A percentile compares a stretch with the other conserved stretches of the same genome.
Evolutionary conservation across 148 eudicot species (phyloP).

Genomic region (Simmondsia chinensis): DNA sequence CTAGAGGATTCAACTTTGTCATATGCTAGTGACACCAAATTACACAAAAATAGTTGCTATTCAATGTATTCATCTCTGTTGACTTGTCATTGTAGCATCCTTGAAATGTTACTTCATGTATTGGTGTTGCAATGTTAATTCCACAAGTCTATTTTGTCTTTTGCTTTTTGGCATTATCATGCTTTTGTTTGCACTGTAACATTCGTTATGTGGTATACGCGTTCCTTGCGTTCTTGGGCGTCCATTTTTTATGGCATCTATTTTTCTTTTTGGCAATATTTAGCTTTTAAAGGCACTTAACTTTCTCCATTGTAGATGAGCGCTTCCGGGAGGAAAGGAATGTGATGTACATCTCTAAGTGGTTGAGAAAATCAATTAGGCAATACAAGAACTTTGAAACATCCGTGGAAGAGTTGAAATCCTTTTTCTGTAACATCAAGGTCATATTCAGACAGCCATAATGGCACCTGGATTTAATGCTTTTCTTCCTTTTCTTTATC

Average conservation of each 20-base stretch:
- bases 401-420: conserved; percentile 47
- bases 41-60: no score
- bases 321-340: conserved; percentile 74
- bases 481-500: background rate
- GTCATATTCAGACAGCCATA: conserved; percentile 16
- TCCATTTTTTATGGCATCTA: no score
- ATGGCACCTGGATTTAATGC: background rate
- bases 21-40: no score
- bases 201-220: no score
- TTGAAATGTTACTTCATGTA: conserved; percentile 5
- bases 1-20: no score
- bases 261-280: background rate
- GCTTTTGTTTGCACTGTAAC: no score
- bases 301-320: conserved; percentile 48
- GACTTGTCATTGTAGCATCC: no score
- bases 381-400: conserved; percentile 50
- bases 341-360: conserved; percentile 65
- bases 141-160: no score
- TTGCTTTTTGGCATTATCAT: no score
- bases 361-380: conserved; percentile 85
- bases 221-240: no score
- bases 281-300: background rate
- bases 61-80: no score
- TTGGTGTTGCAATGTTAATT: no score
- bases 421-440: conserved; percentile 71